Conservation (phyloP, 306 rosid species). For the Castanopsis chinensis region DNA sequence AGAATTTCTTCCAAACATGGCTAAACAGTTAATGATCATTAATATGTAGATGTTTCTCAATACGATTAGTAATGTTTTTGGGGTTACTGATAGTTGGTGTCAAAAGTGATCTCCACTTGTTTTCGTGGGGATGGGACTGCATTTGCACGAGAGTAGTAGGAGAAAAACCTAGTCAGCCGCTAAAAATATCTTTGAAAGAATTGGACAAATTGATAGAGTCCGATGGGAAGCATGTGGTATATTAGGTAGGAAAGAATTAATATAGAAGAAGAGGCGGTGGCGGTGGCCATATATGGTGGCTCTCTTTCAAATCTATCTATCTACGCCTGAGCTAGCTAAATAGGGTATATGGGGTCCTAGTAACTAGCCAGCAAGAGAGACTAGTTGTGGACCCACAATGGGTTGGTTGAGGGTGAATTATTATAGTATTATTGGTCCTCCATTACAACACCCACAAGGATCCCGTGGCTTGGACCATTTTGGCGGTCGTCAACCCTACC, state of each 20-base stretch:
- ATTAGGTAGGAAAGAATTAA: background rate
- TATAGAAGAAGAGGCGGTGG: background rate
- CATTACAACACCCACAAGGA: conserved; percentile 24
- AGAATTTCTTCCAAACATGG: too few species aligned
- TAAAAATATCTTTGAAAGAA: conserved; percentile 3
- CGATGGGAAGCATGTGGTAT: too few species aligned
- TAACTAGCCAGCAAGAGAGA: background rate
- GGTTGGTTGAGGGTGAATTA: conserved; percentile 24
- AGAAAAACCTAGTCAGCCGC: conserved; percentile 6
- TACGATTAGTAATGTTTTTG: too few species aligned
- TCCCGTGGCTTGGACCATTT: conserved; percentile 65
- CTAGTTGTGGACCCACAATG: conserved; percentile 4
- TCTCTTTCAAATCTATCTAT: background rate
- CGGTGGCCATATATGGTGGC: background rate
- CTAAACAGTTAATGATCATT: too few species aligned
- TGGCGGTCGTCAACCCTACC: conserved; percentile 52
- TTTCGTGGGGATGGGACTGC: background rate
- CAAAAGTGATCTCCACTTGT: background rate
- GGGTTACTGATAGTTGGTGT: too few species aligned
- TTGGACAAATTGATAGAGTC: too few species aligned
- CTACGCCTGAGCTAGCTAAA: background rate
- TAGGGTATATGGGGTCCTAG: too few species aligned
- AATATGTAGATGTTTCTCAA: too few species aligned
- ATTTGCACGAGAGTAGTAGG: background rate
- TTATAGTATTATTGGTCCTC: background rate